Conservation (phyloP, 805 yeast genomes). For the Candida railenensis region DNA sequence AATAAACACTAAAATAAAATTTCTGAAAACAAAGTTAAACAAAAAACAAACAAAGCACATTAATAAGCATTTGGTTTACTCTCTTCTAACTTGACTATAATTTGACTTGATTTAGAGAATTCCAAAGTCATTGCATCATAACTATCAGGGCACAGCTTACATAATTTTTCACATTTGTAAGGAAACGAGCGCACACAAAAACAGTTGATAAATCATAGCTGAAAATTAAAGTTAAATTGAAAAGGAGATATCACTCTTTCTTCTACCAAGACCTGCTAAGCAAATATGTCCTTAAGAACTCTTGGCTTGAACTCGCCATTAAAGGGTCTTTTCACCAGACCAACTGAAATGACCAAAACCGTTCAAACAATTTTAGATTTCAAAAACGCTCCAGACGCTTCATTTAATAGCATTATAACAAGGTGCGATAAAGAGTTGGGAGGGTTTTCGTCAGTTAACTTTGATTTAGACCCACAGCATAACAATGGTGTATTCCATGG, state of each 20-base stretch:
- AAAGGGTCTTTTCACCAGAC: conserved; percentile 34
- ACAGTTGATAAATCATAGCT: neutral
- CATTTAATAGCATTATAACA: conserved; percentile 49
- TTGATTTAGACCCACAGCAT: conserved; percentile 37
- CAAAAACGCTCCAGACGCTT: conserved; percentile 43
- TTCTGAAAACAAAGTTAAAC: too few relatives aligned
- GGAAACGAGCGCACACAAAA: neutral
- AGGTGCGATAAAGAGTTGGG: conserved; percentile 76
- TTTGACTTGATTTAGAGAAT: too few relatives aligned
- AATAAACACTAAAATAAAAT: too few relatives aligned
- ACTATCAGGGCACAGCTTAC: neutral
- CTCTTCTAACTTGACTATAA: too few relatives aligned
- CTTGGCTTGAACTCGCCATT: conserved; percentile 38
- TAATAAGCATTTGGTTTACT: too few relatives aligned
- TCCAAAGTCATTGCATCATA: neutral
- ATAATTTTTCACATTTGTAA: neutral
- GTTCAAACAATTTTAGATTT: conserved; percentile 56
- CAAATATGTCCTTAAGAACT: conserved; percentile 39
- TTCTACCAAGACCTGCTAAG: too few relatives aligned
- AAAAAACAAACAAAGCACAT: too few relatives aligned
- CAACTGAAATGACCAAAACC: conserved; percentile 25
- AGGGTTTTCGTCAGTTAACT: conserved; percentile 68
- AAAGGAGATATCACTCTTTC: too few relatives aligned
- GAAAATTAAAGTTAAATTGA: too few relatives aligned
- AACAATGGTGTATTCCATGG: conserved; percentile 48